Evolutionary conservation across 2,329 filamentous ascomycete genomes (phyloP), one percentile per base, ranked within the genome.

Genomic region (Eutypa lata): DNA sequence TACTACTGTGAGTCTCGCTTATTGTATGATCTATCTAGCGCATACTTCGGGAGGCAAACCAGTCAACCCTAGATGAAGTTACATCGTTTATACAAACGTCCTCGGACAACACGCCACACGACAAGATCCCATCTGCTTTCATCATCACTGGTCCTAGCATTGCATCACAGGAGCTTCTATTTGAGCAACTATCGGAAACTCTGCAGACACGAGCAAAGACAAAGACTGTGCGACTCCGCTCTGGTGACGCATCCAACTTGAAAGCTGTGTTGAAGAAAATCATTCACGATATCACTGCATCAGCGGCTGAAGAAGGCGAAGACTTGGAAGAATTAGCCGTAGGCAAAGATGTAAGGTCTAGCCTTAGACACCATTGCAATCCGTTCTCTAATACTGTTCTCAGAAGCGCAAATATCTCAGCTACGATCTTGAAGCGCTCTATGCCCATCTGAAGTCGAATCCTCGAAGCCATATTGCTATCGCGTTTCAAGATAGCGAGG

Each of bases 401-500:
- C 61, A 86, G 77, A 83, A 82, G 1, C 80, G 81, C 33, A 85
- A 82, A 66, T 81, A 89, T 54, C 78, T 93, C 2, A 87, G 90
- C 61, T 94, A 93, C 66, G 90, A 94, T 63, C 77, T 94, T 16
- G 86, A 89, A 61, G 83, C 88, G 22, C 70, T 94, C 28, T 73
- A 85, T 55, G 77, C 81, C 24, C 85, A 81, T 68, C 75, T 85
- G 14, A 77, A 76, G 53, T 72, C 76, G 8, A 78, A 80, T 37
- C 68, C 71, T 22, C 79, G 78, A 28, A 71, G 79, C 40, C 83
- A 84, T 59, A 80, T 93, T 10, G 79, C 90, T 49, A 75, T 95
- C 47, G 84, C 87, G 0, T 84, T 94, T 54, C 87, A 91, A 66
- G 90, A 94, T 64, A 91, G 88, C 57, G 90, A 94, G 70, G 89